phyloP scores from a whole-genome alignment of 805 yeast genomes.

The Cyberlindnera saturnus region DNA sequence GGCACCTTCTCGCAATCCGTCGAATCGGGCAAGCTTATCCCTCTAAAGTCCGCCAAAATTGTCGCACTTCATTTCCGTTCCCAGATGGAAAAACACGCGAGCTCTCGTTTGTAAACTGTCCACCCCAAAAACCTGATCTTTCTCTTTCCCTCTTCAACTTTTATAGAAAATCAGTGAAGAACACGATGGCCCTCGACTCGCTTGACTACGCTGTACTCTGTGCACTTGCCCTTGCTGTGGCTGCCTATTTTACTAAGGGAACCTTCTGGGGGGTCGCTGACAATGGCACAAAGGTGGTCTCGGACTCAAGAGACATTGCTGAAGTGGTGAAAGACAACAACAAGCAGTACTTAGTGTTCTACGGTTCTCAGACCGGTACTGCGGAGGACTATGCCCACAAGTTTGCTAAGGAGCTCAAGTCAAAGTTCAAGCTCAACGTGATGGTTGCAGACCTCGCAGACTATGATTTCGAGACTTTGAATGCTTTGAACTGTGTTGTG shows the following conservation, averaged over 20 bases:
- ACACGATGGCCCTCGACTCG: conserved; percentile 55
- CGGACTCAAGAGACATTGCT: conserved; percentile 49
- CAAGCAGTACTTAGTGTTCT: conserved; percentile 76
- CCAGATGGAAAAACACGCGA: too few species aligned
- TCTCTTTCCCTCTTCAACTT: too few species aligned
- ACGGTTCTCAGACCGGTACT: conserved; percentile 97
- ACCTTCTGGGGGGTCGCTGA: conserved; percentile 38
- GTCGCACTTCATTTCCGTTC: too few species aligned
- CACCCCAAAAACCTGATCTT: too few species aligned
- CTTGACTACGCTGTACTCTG: conserved; percentile 65
- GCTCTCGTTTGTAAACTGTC: too few species aligned
- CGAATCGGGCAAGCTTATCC: too few species aligned
- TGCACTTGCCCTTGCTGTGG: conserved; percentile 58
- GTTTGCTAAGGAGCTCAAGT: conserved; percentile 79
- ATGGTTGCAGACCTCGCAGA: conserved; percentile 87
- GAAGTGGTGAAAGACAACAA: conserved; percentile 52
- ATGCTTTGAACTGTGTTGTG: conserved; percentile 54
- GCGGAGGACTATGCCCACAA: conserved; percentile 95
- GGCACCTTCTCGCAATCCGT: too few species aligned
- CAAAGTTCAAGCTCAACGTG: conserved; percentile 74
- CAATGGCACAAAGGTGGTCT: conserved; percentile 27
- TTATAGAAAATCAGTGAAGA: too few species aligned
- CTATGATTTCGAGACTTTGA: conserved; percentile 75
- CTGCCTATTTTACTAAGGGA: conserved; percentile 65
- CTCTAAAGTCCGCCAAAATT: too few species aligned